phyloP scores from a whole-genome alignment of 1,284 basidiomycete genomes.

The Taiwanofungus camphoratus region DNA sequence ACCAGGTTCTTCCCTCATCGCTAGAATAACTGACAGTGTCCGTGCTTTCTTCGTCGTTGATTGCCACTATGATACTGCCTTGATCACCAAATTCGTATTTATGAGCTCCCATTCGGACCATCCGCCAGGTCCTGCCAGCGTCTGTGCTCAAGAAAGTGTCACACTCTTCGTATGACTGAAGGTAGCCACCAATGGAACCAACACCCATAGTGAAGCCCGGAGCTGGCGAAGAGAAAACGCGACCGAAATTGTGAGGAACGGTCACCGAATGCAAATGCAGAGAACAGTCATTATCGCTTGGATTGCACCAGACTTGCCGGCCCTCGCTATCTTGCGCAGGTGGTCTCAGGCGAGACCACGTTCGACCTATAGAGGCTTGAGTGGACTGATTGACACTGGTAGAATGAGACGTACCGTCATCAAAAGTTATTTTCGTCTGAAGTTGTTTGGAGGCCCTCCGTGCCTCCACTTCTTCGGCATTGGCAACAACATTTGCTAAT shows the following conservation, averaged over 20 bases:
- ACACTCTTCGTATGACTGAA: constrained; percentile 81
- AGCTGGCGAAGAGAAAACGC: constrained; percentile 90
- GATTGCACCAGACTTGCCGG: constrained; percentile 57
- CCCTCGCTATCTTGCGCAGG: constrained; percentile 62
- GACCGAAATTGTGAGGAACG: constrained; percentile 86
- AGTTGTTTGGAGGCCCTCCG: constrained; percentile 62
- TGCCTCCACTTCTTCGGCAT: constrained; percentile 76
- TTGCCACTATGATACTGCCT: constrained; percentile 79
- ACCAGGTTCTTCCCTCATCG: constrained; percentile 85
- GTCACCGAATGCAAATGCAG: constrained; percentile 93
- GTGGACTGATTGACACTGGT: not conserved
- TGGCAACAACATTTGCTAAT: constrained; percentile 82
- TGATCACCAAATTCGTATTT: constrained; percentile 96
- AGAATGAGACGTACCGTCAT: constrained; percentile 61
- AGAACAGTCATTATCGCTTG: constrained; percentile 62
- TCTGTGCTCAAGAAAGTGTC: constrained; percentile 93
- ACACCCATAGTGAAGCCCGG: constrained; percentile 96
- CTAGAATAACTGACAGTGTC: constrained; percentile 78
- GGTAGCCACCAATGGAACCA: constrained; percentile 73
- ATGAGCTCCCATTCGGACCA: constrained; percentile 74
- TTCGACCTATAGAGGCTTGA: constrained; percentile 42
- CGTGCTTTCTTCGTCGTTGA: constrained; percentile 84
- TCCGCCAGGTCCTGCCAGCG: constrained; percentile 83
- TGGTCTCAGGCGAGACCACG: constrained; percentile 69
- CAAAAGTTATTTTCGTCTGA: constrained; percentile 80